Evolutionary conservation across 1,284 basidiomycete genomes (phyloP), one percentile per base, ranked within the genome.

Genomic region (Ceratobasidium sp.): DNA sequence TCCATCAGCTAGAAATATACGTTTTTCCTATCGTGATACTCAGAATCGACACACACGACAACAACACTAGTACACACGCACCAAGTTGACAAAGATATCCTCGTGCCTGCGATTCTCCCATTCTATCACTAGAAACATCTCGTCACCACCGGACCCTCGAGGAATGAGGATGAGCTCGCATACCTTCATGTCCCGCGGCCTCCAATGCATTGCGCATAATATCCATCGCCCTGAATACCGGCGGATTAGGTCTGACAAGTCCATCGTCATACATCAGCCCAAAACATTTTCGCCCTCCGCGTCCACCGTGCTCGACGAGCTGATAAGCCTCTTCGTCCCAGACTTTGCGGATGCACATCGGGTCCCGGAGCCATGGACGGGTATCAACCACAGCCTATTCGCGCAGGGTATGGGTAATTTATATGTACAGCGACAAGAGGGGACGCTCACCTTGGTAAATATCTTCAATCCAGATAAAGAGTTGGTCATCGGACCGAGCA

Each of bases 331-430:
- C 84, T 68, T 90, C 85, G 54, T 85, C 83, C 92, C 92, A 95
- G 0, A 85, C 84, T 78, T 91, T 90, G 31, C 86, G 84, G 5
- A 88, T 79, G 1, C 86, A 85, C 34, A 88, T 81, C 0, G 92
- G 91, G 79, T 94, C 93, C 74, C 82, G 84, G 5, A 85, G 79
- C 92, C 93, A 94, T 0, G 91, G 90, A 76, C 88, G 82, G n/a
- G 83, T 79, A 63, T 83, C 83, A 11, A 88, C 79, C 2, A 92
- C 85, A 0, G 84, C 84, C 68, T 72, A 34, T 54, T n/a, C 22
- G 41, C n/a, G n/a, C n/a, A n/a, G n/a, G n/a, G n/a, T 39, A 41
- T 43, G 11, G 16, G 6, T 31, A 14, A 22, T 37, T 43, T 34
- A 16, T 79, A 24, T 80, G 78, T 19, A 81, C 78, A 0, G 80